Percentiles rank a stretch among this genome's conserved stretches.
Conservation (phyloP, 1,284 basidiomycete species). For the Trametes sp. region DNA sequence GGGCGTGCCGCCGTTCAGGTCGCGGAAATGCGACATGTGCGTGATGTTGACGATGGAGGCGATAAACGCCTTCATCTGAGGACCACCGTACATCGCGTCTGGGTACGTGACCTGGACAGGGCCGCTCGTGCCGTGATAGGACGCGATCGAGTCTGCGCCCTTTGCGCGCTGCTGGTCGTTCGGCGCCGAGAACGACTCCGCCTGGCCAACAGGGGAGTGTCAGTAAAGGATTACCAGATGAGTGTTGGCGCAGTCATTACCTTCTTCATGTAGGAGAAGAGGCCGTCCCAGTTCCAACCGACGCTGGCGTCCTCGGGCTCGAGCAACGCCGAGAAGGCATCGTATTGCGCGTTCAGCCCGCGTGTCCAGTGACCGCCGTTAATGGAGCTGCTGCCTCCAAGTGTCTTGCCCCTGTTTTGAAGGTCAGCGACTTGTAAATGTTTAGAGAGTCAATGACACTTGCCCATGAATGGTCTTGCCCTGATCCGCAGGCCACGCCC, state of each 20-base stretch:
- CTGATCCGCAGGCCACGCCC: conserved; percentile 56
- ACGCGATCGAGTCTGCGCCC: conserved; percentile 54
- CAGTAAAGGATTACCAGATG: background rate
- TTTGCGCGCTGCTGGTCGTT: conserved; percentile 55
- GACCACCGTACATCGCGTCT: conserved; percentile 62
- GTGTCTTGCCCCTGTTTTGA: conserved; percentile 47
- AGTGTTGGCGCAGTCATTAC: conserved; percentile 24
- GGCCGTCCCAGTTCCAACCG: conserved; percentile 65
- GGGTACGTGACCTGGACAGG: conserved; percentile 62
- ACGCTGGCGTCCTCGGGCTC: conserved; percentile 53
- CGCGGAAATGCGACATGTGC: conserved; percentile 53
- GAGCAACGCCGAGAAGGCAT: conserved; percentile 60
- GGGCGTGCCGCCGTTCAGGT: conserved; percentile 63
- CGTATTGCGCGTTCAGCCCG: conserved; percentile 63
- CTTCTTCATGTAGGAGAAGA: conserved; percentile 59
- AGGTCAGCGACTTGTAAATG: background rate
- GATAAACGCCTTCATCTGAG: conserved; percentile 60
- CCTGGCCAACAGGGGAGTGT: conserved; percentile 37
- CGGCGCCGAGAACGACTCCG: conserved; percentile 63
- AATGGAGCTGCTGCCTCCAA: conserved; percentile 67
- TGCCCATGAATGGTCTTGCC: conserved; percentile 56
- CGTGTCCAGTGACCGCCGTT: conserved; percentile 68
- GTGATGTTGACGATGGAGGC: conserved; percentile 55
- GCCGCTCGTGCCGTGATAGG: conserved; percentile 60
- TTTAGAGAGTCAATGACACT: conserved; percentile 20